Base-by-base conservation (phyloP, 495 filamentous ascomycete genomes). In the Tetracladium setigerum region DNA sequence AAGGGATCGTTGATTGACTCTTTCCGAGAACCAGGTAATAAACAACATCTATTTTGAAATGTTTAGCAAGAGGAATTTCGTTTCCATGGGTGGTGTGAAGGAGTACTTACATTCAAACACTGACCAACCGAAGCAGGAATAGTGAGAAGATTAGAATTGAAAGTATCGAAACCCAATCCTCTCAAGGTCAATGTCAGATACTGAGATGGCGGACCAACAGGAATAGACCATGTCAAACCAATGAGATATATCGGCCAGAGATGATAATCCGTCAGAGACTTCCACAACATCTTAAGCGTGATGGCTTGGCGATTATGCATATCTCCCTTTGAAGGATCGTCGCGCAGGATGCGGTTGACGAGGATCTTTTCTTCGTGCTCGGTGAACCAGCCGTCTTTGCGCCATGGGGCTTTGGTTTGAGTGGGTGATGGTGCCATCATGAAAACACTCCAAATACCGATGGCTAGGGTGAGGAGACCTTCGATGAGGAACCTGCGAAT, bases 371-470 rank as follows among this genome's bases (percentile, higher is more conserved):
- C 78, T 53, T 85, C 78, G 2, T 66, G 65, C 44, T 79, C 77
- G 7, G 63, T 76, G 55, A 87, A 86, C 83, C 83, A 86, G 5
- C 83, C 83, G 2, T 83, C 64, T 48, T 79, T 83, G 1, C 83
- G 73, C 53, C 82, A 77, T 62, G 73, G 68, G 2, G 13, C 34
- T 17, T 69, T 67, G 0, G 86, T 88, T 50, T 89, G 82, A 3
- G 75, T 81, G 0, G 85, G 84, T 0, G 81, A 83, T 0, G 84
- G 69, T 0, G 84, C 83, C 76, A 90, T 83, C 62, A 83, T 77
- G 34, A 79, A 65, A 41, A 70, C 82, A 1, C 83, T 74, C 7
- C 77, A 49, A 8, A 89, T 61, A 3, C 83, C 84, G 41, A 88
- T 73, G 4, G 78, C 41, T 0, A 78, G 75, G 0, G 84, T 86